Evolutionary conservation across 768 basidiomycete genomes (phyloP), one percentile per base, ranked within the genome.

Genomic region (Rhodotorula diobovata): DNA sequence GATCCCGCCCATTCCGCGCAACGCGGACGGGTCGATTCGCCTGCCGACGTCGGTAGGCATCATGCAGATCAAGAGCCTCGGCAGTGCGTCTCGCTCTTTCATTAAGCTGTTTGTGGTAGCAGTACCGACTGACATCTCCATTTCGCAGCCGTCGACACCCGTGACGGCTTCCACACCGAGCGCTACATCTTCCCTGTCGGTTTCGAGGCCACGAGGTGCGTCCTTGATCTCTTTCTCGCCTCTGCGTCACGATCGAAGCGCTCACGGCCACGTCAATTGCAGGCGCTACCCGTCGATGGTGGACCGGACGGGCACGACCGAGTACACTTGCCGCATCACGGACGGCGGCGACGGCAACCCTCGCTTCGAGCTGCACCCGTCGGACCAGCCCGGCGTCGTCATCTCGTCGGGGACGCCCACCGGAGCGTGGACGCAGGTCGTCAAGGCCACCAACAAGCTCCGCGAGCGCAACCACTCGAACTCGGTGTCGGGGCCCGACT

Each of bases 151-250:
- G 62, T 71, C 51, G 62, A 61, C 41, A 10, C 10, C 7, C 84
- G 89, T 41, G 89, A 91, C 73, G 89, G 91, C 78, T 92, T 91
- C 77, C 89, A 90, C 78, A 91, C 90, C 0, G 90, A 92, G 79
- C 83, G 91, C 63, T 92, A 92, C 78, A 92, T 93, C 73, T 93
- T 90, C 76, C 91, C 91, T 18, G 88, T 91, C 51, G 90, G 90
- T 25, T 92, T 91, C 78, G 89, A 90, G 77, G 89, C 90, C 11
- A 88, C 87, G 9, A 85, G 90, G 90, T 89, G 53, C 60, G 85
- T 78, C n/a, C 28, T 1, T 18, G 55, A 35, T 23, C 51, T 39
- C 54, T 32, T 32, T 43, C 61, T 48, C 43, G 64, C 67, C 30
- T 53, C 28, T 28, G 16, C 46, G 53, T 66, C 53, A 18, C 25